Conservation (phyloP, 2,329 filamentous ascomycete genomes). For the Cadophora sp. region DNA sequence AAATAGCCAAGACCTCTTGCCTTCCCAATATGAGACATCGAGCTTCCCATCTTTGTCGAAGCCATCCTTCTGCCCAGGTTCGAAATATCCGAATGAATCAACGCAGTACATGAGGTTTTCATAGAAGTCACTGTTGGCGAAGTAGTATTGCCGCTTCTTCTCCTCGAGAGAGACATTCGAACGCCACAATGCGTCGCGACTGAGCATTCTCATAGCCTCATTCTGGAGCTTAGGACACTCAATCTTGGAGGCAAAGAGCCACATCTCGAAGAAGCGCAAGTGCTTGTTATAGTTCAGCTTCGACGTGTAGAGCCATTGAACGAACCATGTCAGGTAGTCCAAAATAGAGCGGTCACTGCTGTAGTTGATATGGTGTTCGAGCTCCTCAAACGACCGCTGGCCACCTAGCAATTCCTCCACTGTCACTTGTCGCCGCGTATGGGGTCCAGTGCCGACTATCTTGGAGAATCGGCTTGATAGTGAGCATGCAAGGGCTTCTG, state of each 20-base stretch:
- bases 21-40: background rate
- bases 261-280: background rate
- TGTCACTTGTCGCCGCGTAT: background rate
- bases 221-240: constrained; percentile 4
- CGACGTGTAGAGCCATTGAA: constrained; percentile 6
- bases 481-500: background rate
- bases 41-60: background rate
- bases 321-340: constrained; percentile 4
- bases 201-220: background rate
- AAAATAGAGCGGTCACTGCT: background rate
- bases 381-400: too few species aligned
- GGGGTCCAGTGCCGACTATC: background rate
- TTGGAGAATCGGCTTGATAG: background rate
- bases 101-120: background rate
- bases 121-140: background rate
- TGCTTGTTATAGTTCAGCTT: constrained; percentile 2
- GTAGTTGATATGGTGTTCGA: background rate
- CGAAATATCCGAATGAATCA: too few species aligned
- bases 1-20: background rate
- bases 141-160: constrained; percentile 5
- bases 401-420: background rate
- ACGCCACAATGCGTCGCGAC: constrained; percentile 7
- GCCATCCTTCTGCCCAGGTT: background rate
- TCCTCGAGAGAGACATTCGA: constrained; percentile 6
- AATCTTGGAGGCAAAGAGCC: constrained; percentile 7